Evolutionary conservation across 352 stramenopile species (phyloP), one percentile per base, ranked within the genome.

Genomic region (Pythium oligandrum): DNA sequence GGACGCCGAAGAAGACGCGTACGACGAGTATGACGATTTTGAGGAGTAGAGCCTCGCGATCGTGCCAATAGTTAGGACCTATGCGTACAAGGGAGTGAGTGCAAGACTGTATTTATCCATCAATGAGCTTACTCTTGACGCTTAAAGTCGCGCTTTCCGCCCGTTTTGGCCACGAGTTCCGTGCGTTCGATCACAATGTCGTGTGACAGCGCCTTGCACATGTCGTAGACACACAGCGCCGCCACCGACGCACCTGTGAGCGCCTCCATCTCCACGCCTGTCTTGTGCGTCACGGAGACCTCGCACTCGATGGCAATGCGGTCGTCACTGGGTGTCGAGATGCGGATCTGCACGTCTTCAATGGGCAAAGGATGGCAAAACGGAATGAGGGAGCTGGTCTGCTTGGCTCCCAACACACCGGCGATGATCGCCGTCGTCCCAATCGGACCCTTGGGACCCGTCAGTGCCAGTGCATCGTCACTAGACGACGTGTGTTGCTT

Each of bases 221-320:
- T 99, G 77, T 99, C 96, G 73, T 99, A 99, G 32, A 99, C 93
- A 39, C 88, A 98, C 1, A 99, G 73, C 44, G 96, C 96, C 3
- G 97, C 96, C 17, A 98, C 70, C 9, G 80, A 95, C 31, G 88
- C 93, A 33, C 95, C 96, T 12, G 86, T 98, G 36, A 99, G 76
- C 40, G 96, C 95, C 66, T 98, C 88, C 90, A 98, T 98, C 71
- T 98, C 93, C 6, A 98, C 92, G 44, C 94, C 94, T 0, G 95
- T 98, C 64, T 96, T 96, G 68, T 98, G 88, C 12, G 88, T 97
- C 42, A 97, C 90, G 35, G 72, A 68, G 57, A 95, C 96, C 26
- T 81, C 75, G 59, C 88, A 97, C 52, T 96, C 78, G 56, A 98
- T 63, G 47, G 78, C 83, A 47, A 98, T 86, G 11, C 75, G 63